Conservation (phyloP, 2,329 filamentous ascomycete species). For the Colletotrichum tanaceti region DNA sequence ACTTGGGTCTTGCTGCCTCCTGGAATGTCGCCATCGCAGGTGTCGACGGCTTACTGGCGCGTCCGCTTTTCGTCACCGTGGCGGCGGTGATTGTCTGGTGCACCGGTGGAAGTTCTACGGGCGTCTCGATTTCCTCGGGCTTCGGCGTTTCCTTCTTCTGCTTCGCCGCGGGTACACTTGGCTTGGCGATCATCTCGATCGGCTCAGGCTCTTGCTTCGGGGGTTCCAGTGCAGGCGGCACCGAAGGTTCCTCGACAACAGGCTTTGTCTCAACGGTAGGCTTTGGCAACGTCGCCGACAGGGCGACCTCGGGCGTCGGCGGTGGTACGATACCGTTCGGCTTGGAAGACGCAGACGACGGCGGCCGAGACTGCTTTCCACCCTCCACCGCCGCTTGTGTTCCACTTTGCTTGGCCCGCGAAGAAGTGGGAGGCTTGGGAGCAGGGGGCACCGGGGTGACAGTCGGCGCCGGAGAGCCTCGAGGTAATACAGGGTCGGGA, state of each 20-base stretch:
- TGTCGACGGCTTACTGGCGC: slow-evolving; percentile 75
- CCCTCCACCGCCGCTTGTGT: slow-evolving; percentile 70
- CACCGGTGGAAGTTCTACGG: slow-evolving; percentile 56
- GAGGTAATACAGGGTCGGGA: slow-evolving; percentile 67
- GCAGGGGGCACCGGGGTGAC: slow-evolving; percentile 21
- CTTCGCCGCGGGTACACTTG: slow-evolving; percentile 46
- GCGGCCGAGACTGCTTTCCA: slow-evolving; percentile 62
- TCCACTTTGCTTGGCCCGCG: slow-evolving; percentile 81
- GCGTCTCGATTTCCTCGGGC: slow-evolving; percentile 49
- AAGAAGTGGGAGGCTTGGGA: slow-evolving; percentile 62
- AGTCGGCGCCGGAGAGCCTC: slow-evolving; percentile 70
- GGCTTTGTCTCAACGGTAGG: slow-evolving; percentile 20
- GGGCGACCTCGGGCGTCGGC: slow-evolving; percentile 52
- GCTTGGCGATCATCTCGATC: slow-evolving; percentile 43
- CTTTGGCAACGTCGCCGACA: slow-evolving; percentile 37
- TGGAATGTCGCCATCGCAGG: slow-evolving; percentile 70
- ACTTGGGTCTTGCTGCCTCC: slow-evolving; percentile 65
- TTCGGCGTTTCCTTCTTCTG: slow-evolving; percentile 59
- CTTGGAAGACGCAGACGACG: slow-evolving; percentile 70
- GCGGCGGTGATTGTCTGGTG: slow-evolving; percentile 53
- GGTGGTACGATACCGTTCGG: slow-evolving; percentile 61
- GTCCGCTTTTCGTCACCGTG: slow-evolving; percentile 71
- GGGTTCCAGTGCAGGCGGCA: slow-evolving; percentile 34
- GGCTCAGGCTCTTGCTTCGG: slow-evolving; percentile 45
- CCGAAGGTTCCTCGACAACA: slow-evolving; percentile 44